Evolutionary conservation across 176 grass and related monocot species (phyloP), one percentile per base, ranked within the genome.

Genomic region (Bolboschoenus planiculmis): DNA sequence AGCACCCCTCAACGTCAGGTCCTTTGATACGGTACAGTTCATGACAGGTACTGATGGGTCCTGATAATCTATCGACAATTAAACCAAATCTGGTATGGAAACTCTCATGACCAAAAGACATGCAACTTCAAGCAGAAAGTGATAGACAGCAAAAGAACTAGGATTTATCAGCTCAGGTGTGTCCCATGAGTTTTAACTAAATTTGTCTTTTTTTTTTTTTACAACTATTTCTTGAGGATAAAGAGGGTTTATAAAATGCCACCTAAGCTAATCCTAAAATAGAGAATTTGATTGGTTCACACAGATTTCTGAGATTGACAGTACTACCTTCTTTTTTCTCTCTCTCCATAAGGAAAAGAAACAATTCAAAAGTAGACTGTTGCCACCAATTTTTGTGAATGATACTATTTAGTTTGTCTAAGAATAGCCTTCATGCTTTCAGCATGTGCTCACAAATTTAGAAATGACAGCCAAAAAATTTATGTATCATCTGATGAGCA

Each of bases 121-220:
- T n/a, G n/a, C n/a, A 74, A 27, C 9, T 15, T 47, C 3, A 47
- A 10, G 47, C 21, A 24, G 40, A 74, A 43, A 73, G 68, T 3
- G 68, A 74, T 23, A 27, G 42, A 74, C 68, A 47, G 68, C 7
- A 74, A 73, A 73, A 74, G 68, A 74, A 74, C 68, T 73, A 26
- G 68, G 23, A 47, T 47, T 24, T 7, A 74, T 74, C 68, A 74
- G 40, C 11, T 74, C 68, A 74, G 68, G 68, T 68, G 68, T 47
- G 68, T 74, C 68, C 68, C 68, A 74, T 74, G 68, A 74, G 40
- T 27, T 74, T 64, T 16, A 47, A 46, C 68, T 47, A 27, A 74
- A 47, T 74, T 74, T 74, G 68, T 74, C 68, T 73, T 14, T 46
- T 44, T 70, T 63, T 63, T 23, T n/a, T n/a, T 40, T 40, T 31